Evolutionary conservation across 2,329 filamentous ascomycete species (phyloP).

Genomic region (Fusarium coicis): DNA sequence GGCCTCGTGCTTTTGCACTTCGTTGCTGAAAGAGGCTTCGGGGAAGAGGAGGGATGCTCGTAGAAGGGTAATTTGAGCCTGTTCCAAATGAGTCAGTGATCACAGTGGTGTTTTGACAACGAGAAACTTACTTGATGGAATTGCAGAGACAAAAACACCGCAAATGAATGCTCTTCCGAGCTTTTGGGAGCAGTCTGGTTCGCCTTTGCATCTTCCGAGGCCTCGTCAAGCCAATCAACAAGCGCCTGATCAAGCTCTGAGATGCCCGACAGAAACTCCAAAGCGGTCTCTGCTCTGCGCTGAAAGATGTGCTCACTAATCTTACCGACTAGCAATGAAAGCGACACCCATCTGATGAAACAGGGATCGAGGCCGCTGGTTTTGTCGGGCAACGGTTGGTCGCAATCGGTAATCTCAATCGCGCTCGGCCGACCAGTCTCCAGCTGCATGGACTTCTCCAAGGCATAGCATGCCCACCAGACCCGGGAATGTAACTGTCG

Average conservation of each 20-base stretch:
- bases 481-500: constrained; percentile 26
- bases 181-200: constrained; percentile 2
- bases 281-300: constrained; percentile 18
- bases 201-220: constrained; percentile 15
- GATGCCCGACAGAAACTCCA: constrained; percentile 25
- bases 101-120: fast-evolving
- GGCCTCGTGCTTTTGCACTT: constrained; percentile 28
- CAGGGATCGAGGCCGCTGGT: neutral
- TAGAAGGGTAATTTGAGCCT: constrained; percentile 37
- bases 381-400: constrained; percentile 23
- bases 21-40: constrained; percentile 23
- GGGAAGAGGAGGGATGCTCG: constrained; percentile 36
- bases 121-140: constrained; percentile 23
- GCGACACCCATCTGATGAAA: constrained; percentile 32
- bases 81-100: fast-evolving
- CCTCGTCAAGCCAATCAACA: constrained; percentile 29
- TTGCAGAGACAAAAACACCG: constrained; percentile 29
- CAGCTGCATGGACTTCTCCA: constrained; percentile 38
- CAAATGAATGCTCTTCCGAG: constrained; percentile 19
- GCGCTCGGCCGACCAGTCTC: constrained; percentile 36
- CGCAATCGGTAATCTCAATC: constrained; percentile 33
- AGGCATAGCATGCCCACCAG: constrained; percentile 36
- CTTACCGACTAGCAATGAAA: constrained; percentile 27
- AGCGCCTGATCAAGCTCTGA: constrained; percentile 29
- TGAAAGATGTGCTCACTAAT: constrained; percentile 38